Conservation (phyloP, 2,329 filamentous ascomycete genomes). For the Cadophora gregata region DNA sequence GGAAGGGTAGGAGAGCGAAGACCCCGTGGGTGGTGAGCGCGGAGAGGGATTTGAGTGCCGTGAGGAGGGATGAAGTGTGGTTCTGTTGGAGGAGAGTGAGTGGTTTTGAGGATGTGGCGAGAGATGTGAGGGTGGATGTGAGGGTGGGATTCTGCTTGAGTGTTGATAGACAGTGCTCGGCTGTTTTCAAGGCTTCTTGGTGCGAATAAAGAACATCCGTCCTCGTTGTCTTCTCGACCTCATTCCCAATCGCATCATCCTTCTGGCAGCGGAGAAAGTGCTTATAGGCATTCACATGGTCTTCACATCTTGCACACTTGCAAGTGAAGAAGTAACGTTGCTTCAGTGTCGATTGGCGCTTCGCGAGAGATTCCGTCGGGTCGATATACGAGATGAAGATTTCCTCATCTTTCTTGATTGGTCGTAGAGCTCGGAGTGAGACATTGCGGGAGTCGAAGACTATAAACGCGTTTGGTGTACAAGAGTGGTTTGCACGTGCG, state of each 20-base stretch:
- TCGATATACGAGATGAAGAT: constrained; percentile 68
- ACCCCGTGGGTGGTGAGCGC: constrained; percentile 16
- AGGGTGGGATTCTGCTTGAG: neutral
- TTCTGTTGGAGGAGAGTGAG: neutral
- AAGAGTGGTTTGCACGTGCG: constrained; percentile 66
- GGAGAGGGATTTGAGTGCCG: constrained; percentile 4
- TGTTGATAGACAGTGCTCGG: constrained; percentile 3
- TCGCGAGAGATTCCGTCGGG: constrained; percentile 41
- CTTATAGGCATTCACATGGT: constrained; percentile 31
- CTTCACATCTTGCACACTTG: constrained; percentile 36
- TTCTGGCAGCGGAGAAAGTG: constrained; percentile 17
- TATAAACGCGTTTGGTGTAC: constrained; percentile 64
- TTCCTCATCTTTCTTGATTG: constrained; percentile 59
- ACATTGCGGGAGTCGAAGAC: constrained; percentile 59
- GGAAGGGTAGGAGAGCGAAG: constrained; percentile 32
- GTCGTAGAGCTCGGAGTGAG: constrained; percentile 55
- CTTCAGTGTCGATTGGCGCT: constrained; percentile 28
- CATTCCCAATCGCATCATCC: neutral
- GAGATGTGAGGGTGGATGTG: neutral
- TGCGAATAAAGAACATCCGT: constrained; percentile 17
- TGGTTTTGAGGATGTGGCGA: neutral
- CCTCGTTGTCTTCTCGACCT: constrained; percentile 12
- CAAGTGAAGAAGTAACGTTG: constrained; percentile 40
- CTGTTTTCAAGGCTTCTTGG: constrained; percentile 3
- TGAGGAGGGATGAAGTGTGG: neutral